These are phyloP conservation scores for Metarhizium guizhouense DNA, from an alignment of 2,329 filamentous ascomycete species.

Conservation along the genomic window DNA sequence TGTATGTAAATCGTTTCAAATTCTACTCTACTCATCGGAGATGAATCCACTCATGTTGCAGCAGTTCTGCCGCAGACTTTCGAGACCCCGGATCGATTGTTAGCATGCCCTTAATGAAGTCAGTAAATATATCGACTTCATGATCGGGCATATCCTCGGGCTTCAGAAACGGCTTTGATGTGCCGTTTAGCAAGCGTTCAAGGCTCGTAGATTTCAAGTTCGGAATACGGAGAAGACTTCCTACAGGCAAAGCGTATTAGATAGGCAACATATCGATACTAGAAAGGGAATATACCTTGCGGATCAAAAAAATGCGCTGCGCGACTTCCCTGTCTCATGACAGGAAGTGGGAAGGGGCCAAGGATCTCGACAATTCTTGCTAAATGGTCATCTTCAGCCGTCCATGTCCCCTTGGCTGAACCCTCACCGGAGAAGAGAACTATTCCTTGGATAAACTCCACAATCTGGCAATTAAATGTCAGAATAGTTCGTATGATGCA, in stretches of 20 bases:
- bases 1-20: too few species aligned
- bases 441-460: background rate
- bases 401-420: background rate
- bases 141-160: background rate
- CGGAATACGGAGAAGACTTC: background rate
- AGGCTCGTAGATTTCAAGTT: background rate
- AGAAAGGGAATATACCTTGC: background rate
- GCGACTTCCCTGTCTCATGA: background rate
- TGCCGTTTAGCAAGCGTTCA: background rate
- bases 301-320: background rate
- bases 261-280: background rate
- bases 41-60: constrained; percentile 1
- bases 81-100: background rate
- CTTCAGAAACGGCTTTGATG: background rate
- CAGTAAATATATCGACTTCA: background rate
- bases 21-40: too few species aligned
- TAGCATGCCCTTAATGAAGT: constrained; percentile 3
- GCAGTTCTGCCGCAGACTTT: background rate
- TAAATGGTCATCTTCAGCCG: constrained; percentile 2
- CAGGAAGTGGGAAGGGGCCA: background rate
- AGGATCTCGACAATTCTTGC: background rate
- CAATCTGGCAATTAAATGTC: background rate
- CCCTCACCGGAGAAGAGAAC: background rate
- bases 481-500: background rate
- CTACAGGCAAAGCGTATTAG: background rate